Base-by-base conservation (phyloP, 2,329 filamentous ascomycete species). In the Blumeria graminis region DNA sequence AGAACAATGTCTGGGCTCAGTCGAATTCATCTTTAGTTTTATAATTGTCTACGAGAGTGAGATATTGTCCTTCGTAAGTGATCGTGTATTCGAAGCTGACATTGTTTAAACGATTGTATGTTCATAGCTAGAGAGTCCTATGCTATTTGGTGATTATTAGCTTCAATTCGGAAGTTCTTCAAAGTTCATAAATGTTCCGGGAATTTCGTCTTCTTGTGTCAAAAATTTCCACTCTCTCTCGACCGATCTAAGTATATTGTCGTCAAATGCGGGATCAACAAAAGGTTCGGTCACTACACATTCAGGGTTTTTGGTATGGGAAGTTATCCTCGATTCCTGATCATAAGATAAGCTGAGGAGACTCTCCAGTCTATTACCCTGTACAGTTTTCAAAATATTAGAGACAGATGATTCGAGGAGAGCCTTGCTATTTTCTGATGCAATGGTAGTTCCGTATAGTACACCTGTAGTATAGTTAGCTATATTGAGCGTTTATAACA, bases 191-290 rank as follows among this genome's bases (percentile, higher is more conserved):
- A 92, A 95, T 68, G 32, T 60, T 55, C 9, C 60, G n/a, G 51
- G 28, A 18, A 58, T 52, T 22, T 57, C 57, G 10, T 64, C 67
- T 16, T 71, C 70, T 16, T 71, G 71, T 61, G 77, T 71, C 3
- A 72, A 70, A 59, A 54, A 56, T n/a, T 76, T 71, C 88, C 89
- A 96, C 6, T 81, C 78, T 9, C 75, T 68, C 58, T 77, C 77
- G 1, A 94, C 84, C 32, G 77, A 68, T 6, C 79, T 75, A 9
- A 95, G 68, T 1, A 80, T 70, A 0, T 70, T 65, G 62, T 95
- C 90, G 62, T 87, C 78, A 60, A 94, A 85, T 0, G 83, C 76
- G 7, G 93, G 73, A 60, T 84, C 81, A 8, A 81, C 68, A 2
- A 78, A 72, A 0, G 78, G 65, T 35, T 35, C 11, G 38, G 6